These are phyloP conservation scores for Chrysanthemum seticuspe DNA, from an alignment of 129 eudicot genomes.

Conservation along the genomic window DNA sequence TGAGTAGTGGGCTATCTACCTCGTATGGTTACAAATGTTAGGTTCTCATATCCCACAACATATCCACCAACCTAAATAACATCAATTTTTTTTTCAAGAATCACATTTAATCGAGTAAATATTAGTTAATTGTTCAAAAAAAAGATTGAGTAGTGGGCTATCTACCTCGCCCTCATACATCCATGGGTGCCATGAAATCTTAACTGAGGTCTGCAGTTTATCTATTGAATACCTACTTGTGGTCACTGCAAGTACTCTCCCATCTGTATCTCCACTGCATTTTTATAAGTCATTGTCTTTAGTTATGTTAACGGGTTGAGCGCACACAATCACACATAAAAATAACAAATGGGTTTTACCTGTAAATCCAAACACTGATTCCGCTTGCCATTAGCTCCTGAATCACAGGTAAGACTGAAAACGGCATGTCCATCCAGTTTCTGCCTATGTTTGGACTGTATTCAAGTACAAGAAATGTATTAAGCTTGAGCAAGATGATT, in stretches of 20 bases:
- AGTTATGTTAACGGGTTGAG: no score
- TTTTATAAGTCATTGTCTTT: neutral
- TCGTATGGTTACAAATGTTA: slow-evolving; percentile 41
- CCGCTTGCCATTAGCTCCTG: slow-evolving; percentile 56
- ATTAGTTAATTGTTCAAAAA: neutral
- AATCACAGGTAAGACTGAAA: slow-evolving; percentile 53
- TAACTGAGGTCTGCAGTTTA: slow-evolving; percentile 39
- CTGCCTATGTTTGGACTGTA: neutral
- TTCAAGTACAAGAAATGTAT: neutral
- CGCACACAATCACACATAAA: neutral
- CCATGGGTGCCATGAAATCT: slow-evolving; percentile 61
- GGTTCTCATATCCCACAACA: slow-evolving; percentile 48
- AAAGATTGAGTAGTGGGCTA: neutral
- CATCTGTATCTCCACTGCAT: slow-evolving; percentile 63
- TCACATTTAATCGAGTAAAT: neutral
- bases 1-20: no score
- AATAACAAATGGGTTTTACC: slow-evolving; percentile 28
- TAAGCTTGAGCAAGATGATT: neutral
- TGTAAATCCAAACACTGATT: slow-evolving; percentile 59
- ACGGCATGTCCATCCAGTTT: slow-evolving; percentile 40
- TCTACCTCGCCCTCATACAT: slow-evolving; percentile 49
- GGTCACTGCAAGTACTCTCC: slow-evolving; percentile 44
- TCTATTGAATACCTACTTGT: slow-evolving; percentile 42
- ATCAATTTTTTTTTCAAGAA: neutral
- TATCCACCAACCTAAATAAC: slow-evolving; percentile 54